phyloP scores from a whole-genome alignment of 2,329 filamentous ascomycete genomes.

The Zasmidium cellare region DNA sequence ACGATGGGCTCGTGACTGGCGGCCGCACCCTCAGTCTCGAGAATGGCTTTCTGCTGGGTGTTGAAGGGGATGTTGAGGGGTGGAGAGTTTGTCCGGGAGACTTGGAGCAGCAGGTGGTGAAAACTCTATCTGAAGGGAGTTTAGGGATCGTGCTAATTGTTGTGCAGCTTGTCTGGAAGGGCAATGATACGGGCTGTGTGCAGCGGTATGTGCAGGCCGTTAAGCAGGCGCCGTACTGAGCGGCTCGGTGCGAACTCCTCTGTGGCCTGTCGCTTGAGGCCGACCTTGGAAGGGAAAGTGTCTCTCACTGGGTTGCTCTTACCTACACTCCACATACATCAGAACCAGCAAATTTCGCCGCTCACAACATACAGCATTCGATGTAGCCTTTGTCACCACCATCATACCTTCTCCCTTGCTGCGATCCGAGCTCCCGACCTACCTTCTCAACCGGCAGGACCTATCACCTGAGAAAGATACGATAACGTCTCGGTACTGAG shows the following conservation, averaged over 20 bases:
- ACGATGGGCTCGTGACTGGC: slow-evolving; percentile 32
- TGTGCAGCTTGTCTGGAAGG: slow-evolving; percentile 39
- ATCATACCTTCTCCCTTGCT: too few species aligned
- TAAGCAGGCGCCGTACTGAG: slow-evolving; percentile 38
- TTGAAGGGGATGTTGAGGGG: slow-evolving; percentile 37
- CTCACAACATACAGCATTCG: too few species aligned
- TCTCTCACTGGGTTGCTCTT: background rate
- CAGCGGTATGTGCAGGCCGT: slow-evolving; percentile 43
- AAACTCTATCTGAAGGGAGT: slow-evolving; percentile 12
- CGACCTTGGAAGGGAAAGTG: background rate
- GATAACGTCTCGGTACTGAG: too few species aligned
- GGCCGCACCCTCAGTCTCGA: slow-evolving; percentile 34
- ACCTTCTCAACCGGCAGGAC: too few species aligned
- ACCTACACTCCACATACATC: too few species aligned
- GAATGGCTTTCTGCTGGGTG: slow-evolving; percentile 39
- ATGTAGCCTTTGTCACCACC: too few species aligned
- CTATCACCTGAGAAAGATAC: too few species aligned
- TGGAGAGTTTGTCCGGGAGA: slow-evolving; percentile 42
- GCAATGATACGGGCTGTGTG: slow-evolving; percentile 35
- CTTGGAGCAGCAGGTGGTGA: slow-evolving; percentile 35
- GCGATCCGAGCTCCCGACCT: too few species aligned
- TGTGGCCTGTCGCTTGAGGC: background rate
- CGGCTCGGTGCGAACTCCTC: background rate
- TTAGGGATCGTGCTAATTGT: background rate
- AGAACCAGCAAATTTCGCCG: too few species aligned